Evolutionary conservation across 2,329 filamentous ascomycete species (phyloP), one percentile per base, ranked within the genome.

Genomic region (Ceratocystiopsis sp.): DNA sequence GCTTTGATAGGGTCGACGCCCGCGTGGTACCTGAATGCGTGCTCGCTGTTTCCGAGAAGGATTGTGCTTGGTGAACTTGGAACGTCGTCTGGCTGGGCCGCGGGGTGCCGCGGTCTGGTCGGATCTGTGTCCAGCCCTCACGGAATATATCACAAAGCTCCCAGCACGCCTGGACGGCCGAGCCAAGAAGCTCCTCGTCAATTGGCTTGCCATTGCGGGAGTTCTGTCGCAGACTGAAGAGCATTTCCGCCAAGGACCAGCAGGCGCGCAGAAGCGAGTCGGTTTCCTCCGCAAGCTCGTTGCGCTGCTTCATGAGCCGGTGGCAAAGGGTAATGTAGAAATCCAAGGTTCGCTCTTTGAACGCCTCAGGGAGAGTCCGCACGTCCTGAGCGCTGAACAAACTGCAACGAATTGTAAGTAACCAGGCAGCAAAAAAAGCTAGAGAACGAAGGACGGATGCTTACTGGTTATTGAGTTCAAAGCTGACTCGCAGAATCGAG

Each of bases 261-360:
- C 87, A 94, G 18, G 86, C 84, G 44, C 80, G 73, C 4, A 95
- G 69, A 4, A 95, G 68, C 8, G 83, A 78, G 57, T 94, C 86
- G 0, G 84, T 89, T 54, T 94, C 84, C 48, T 82, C 79, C 0
- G 77, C 78, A 2, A 87, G 60, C 25, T 84, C 80, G 42, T 75
- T 81, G 45, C 84, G 75, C 59, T 94, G 85, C 59, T 93, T 95
- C 86, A 95, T 95, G n/a, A 95, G 63, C 35, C 89, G 78, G 59
- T 95, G 89, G 55, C 89, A 95, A 3, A 96, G 61, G 0, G 89
- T 93, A 51, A 94, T 81, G 55, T 95, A 95, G 53, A 95, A 95
- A 54, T 95, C 89, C 45, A 96, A 61, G 0, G 89, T 95, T 46
- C 87, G 71, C 59, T 95, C 87, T 42, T 81, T 75, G 57, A 96